Percentiles rank a stretch among this genome's conserved stretches.
Conservation (phyloP, 805 yeast genomes). For the Saccharomycopsis sp. region DNA sequence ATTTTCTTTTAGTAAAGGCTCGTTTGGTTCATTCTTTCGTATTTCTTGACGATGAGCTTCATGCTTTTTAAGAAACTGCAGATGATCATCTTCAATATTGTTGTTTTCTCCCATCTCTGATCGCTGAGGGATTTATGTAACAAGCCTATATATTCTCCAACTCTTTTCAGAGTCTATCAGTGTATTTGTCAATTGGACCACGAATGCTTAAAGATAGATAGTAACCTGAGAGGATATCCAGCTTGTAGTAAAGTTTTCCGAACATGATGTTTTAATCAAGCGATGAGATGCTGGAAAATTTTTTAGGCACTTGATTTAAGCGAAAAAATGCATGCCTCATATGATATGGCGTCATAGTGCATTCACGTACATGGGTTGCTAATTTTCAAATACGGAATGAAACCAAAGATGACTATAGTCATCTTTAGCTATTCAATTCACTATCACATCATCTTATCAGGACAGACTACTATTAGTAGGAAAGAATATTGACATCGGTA, state of each 20-base stretch:
- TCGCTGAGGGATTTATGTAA: background rate
- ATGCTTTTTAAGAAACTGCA: constrained; percentile 51
- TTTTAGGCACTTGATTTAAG: background rate
- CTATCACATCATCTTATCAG: no score
- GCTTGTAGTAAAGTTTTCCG: no score
- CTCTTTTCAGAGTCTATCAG: no score
- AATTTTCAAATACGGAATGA: no score
- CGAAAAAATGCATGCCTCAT: background rate
- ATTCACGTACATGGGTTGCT: background rate
- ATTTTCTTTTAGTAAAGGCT: constrained; percentile 83
- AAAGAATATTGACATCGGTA: no score
- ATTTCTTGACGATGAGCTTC: constrained; percentile 62
- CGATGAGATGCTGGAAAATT: background rate
- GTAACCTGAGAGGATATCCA: no score
- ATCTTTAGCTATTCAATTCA: no score
- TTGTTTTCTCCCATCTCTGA: background rate
- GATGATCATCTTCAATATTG: constrained; percentile 31
- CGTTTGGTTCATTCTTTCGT: constrained; percentile 72
- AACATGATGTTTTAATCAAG: no score
- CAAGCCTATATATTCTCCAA: background rate
- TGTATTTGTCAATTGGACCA: no score
- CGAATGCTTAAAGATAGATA: no score
- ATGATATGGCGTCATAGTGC: background rate
- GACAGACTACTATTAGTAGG: no score
- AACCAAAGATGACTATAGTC: no score